These are phyloP conservation scores for Colletotrichum kahawae DNA, from an alignment of 2,329 filamentous ascomycete species.

Conservation along the genomic window DNA sequence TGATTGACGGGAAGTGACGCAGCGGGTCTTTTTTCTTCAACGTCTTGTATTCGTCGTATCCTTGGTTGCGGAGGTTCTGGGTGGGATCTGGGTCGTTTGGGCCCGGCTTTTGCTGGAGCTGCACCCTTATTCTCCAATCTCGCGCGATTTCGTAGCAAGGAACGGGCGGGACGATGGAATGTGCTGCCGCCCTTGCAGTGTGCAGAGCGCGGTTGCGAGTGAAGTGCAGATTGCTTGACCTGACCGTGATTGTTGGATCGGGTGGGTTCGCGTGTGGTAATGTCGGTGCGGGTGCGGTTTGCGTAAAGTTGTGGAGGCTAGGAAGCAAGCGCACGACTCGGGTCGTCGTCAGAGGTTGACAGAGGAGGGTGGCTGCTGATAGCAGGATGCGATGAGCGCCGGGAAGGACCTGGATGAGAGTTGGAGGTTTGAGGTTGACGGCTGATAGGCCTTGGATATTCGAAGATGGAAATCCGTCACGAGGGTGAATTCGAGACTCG, in stretches of 20 bases:
- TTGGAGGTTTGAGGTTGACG: not conserved
- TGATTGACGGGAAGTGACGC: slow-evolving; percentile 14
- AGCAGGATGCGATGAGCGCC: not conserved
- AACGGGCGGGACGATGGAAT: not conserved
- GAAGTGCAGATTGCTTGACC: not conserved
- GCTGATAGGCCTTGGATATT: slow-evolving; percentile 4
- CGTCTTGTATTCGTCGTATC: not conserved
- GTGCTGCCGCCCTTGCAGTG: slow-evolving; percentile 1
- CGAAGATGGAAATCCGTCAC: not conserved
- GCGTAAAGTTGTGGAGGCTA: slow-evolving; percentile 15
- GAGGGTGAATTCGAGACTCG: slow-evolving; percentile 13
- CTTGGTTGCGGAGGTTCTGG: slow-evolving; percentile 5
- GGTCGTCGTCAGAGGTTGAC: slow-evolving; percentile 15
- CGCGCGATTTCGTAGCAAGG: not conserved
- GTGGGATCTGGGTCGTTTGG: not conserved
- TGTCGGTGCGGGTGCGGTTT: slow-evolving; percentile 9
- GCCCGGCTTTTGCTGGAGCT: not conserved
- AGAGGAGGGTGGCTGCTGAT: not conserved
- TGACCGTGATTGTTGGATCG: not conserved
- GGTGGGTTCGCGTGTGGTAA: not conserved
- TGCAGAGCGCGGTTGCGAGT: not conserved
- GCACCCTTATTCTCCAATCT: not conserved
- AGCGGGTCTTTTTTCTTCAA: not conserved
- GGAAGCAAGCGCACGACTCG: slow-evolving; percentile 7
- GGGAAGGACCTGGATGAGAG: not conserved